Evolutionary conservation across 495 filamentous ascomycete genomes (phyloP).

Genomic region (Achaetomiella virescens): DNA sequence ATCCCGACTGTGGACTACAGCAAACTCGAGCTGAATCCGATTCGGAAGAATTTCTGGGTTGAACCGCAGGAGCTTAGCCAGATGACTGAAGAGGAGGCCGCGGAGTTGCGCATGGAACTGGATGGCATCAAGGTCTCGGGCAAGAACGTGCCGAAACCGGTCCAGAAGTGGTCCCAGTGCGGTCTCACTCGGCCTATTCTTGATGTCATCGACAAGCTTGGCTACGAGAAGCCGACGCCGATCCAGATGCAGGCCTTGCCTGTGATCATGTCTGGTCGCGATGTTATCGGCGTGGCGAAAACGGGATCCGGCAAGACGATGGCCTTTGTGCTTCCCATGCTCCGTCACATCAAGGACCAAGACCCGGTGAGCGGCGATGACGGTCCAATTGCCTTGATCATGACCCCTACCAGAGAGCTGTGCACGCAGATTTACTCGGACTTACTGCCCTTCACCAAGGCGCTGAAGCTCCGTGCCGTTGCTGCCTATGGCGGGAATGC

Average conservation of each 20-base stretch:
- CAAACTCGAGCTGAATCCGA: slow-evolving; percentile 77
- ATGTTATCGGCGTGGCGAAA: slow-evolving; percentile 95
- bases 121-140: slow-evolving; percentile 92
- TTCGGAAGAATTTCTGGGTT: slow-evolving; percentile 89
- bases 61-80: slow-evolving; percentile 78
- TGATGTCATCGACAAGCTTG: slow-evolving; percentile 76
- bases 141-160: slow-evolving; percentile 81
- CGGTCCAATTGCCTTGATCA: slow-evolving; percentile 79
- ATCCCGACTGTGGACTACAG: slow-evolving; percentile 78
- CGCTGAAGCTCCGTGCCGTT: slow-evolving; percentile 82
- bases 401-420: slow-evolving; percentile 93
- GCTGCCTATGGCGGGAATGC: slow-evolving; percentile 93
- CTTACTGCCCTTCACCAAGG: slow-evolving; percentile 87
- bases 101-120: slow-evolving; percentile 73
- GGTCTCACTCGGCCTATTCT: slow-evolving; percentile 79
- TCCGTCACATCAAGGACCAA: slow-evolving; percentile 95
- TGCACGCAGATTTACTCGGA: slow-evolving; percentile 93
- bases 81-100: slow-evolving; percentile 81
- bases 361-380: slow-evolving; percentile 73
- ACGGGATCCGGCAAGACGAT: slow-evolving; percentile 99
- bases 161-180: slow-evolving; percentile 95
- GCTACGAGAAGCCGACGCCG: slow-evolving; percentile 83
- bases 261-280: slow-evolving; percentile 90
- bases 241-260: slow-evolving; percentile 96
- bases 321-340: slow-evolving; percentile 92